Evolutionary conservation across 1,284 basidiomycete species (phyloP), one percentile per base, ranked within the genome.

Genomic region (Cystobasidium slooffiae): DNA sequence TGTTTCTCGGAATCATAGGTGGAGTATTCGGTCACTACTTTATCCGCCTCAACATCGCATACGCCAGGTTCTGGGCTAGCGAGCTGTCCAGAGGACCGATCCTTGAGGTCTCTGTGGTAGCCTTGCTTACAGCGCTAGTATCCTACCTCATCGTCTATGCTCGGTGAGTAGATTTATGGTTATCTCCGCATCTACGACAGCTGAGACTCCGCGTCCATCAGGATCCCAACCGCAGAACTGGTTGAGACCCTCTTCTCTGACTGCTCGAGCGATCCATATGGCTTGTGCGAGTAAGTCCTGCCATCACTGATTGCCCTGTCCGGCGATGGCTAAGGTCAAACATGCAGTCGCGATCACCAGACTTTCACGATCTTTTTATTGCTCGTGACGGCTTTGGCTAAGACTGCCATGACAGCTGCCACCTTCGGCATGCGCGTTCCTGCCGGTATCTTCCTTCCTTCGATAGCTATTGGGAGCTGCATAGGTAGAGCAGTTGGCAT

Each of bases 401-500:
- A 94, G 82, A 91, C 89, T 0, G 86, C 85, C 1, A 84, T 98
- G 74, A 97, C 94, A 0, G 86, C 96, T 68, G 86, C 97, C 63
- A 98, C 96, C 0, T 98, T 98, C 77, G 95, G 95, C 7, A 93
- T 97, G 84, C 93, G 91, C 80, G 81, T 97, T 3, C 94, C 94
- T 16, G 94, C 95, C 5, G 96, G 96, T 1, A 96, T 99, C 78
- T 99, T 99, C 83, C 93, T 99, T 39, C 96, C 97, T 0, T 94
- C 94, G 0, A 88, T 99, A 41, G 94, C 93, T 22, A 94, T 98
- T 31, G 97, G 96, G 20, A 96, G 96, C 0, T 96, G 94, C 80
- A 93, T 92, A 56, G 96, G 96, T 0, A 87, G 97, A 43, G 90
- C 98, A 49, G 81, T 97, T 46, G 97, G 97, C 18, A 88, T 98